Conservation (phyloP, 2,329 filamentous ascomycete species). For the Xylariaceae sp. region DNA sequence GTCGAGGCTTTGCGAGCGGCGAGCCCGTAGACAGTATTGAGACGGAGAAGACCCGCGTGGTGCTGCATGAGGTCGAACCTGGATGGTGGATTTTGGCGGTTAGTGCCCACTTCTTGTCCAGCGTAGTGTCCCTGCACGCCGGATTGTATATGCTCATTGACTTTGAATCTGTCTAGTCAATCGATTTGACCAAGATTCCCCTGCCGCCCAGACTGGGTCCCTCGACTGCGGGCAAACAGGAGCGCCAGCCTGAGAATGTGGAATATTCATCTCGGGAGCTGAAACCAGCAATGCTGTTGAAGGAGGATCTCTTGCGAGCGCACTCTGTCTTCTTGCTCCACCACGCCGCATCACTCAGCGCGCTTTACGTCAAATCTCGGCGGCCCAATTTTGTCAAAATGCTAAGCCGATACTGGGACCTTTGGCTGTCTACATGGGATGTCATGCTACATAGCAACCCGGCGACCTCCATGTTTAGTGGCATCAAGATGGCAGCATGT, state of each 20-base stretch:
- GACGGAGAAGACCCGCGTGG: slow-evolving; percentile 80
- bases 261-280: slow-evolving; percentile 92
- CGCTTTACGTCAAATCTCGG: slow-evolving; percentile 61
- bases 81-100: slow-evolving; percentile 97
- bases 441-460: slow-evolving; percentile 89
- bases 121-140: neutral
- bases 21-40: slow-evolving; percentile 79
- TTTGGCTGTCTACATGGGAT: slow-evolving; percentile 71
- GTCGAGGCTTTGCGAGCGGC: slow-evolving; percentile 77
- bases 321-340: slow-evolving; percentile 84
- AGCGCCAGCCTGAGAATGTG: slow-evolving; percentile 43
- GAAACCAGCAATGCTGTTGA: slow-evolving; percentile 72
- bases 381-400: slow-evolving; percentile 67
- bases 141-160: slow-evolving; percentile 9
- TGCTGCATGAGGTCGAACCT: slow-evolving; percentile 80
- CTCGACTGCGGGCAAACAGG: slow-evolving; percentile 29
- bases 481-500: slow-evolving; percentile 82
- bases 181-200: slow-evolving; percentile 72
- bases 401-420: slow-evolving; percentile 77
- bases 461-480: slow-evolving; percentile 70
- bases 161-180: slow-evolving; percentile 49
- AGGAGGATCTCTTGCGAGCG: slow-evolving; percentile 77
- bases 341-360: slow-evolving; percentile 70
- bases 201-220: slow-evolving; percentile 53
- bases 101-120: slow-evolving; percentile 31